Evolutionary conservation across 495 filamentous ascomycete species (phyloP).

Genomic region (Daldinia grandis): DNA sequence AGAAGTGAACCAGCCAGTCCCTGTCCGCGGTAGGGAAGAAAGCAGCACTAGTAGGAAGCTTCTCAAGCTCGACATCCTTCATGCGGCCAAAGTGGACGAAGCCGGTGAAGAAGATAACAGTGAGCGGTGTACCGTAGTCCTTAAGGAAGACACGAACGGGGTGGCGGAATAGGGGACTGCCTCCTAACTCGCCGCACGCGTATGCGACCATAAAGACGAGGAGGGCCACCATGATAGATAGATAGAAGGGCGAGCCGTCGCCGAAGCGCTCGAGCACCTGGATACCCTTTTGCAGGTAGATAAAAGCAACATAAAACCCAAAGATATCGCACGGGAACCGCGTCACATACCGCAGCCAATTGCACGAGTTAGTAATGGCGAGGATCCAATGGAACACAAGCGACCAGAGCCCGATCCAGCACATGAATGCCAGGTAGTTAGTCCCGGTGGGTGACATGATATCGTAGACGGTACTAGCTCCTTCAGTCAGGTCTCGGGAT

Average conservation of each 20-base stretch:
- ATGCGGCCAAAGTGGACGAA: slow-evolving; percentile 88
- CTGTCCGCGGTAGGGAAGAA: slow-evolving; percentile 85
- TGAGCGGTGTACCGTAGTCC: slow-evolving; percentile 84
- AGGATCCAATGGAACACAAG: slow-evolving; percentile 82
- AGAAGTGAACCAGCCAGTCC: slow-evolving; percentile 87
- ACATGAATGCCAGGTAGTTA: slow-evolving; percentile 84
- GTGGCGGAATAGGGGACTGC: slow-evolving; percentile 73
- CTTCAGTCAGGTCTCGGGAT: slow-evolving; percentile 24
- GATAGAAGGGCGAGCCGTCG: slow-evolving; percentile 68
- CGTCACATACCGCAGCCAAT: slow-evolving; percentile 81
- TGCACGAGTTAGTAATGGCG: slow-evolving; percentile 81
- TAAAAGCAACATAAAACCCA: slow-evolving; percentile 87
- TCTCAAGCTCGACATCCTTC: slow-evolving; percentile 68
- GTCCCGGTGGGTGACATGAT: slow-evolving; percentile 74
- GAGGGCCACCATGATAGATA: slow-evolving; percentile 76
- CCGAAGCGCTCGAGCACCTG: slow-evolving; percentile 73
- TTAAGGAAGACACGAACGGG: slow-evolving; percentile 79
- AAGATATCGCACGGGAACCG: slow-evolving; percentile 89
- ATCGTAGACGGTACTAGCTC: slow-evolving; percentile 75
- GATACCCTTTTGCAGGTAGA: slow-evolving; percentile 86
- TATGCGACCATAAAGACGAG: slow-evolving; percentile 78
- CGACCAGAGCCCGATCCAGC: slow-evolving; percentile 87
- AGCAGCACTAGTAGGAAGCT: slow-evolving; percentile 74
- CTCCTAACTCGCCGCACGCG: slow-evolving; percentile 73
- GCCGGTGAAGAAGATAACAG: slow-evolving; percentile 86